These are phyloP conservation scores for Pyracantha coccinea DNA, from an alignment of 331 rosid genomes.

Conservation along the genomic window DNA sequence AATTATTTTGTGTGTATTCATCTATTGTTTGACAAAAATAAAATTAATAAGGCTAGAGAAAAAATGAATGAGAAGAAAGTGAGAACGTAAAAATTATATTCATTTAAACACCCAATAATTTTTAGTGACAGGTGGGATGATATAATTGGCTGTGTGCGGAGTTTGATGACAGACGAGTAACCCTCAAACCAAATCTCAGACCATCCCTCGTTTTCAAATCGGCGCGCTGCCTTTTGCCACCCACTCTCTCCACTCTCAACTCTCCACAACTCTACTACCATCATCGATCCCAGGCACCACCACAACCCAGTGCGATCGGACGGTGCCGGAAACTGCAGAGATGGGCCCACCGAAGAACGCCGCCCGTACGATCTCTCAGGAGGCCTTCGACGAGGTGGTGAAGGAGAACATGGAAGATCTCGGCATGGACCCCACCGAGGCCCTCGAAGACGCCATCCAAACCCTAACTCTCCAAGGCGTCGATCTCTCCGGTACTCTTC, in stretches of 20 bases:
- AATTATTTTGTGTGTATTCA: too few relatives aligned
- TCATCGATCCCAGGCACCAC: too few relatives aligned
- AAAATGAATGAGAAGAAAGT: too few relatives aligned
- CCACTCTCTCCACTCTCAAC: not conserved
- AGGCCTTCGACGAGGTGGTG: constrained; percentile 76
- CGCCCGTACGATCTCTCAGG: constrained; percentile 74
- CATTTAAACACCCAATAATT: too few relatives aligned
- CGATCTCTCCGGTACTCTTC: constrained; percentile 69
- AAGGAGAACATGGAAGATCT: constrained; percentile 84
- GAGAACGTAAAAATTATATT: too few relatives aligned
- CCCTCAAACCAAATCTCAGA: not conserved
- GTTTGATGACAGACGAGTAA: too few relatives aligned
- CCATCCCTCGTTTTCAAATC: constrained; percentile 6
- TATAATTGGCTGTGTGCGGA: too few relatives aligned
- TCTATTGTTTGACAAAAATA: too few relatives aligned
- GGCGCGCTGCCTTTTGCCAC: not conserved
- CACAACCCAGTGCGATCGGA: too few relatives aligned
- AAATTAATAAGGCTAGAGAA: too few relatives aligned
- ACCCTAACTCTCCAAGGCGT: constrained; percentile 88
- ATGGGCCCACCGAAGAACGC: constrained; percentile 58
- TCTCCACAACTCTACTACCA: not conserved
- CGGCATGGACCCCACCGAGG: constrained; percentile 84
- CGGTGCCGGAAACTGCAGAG: too few relatives aligned
- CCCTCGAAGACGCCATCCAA: constrained; percentile 78
- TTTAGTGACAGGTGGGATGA: too few relatives aligned